Conservation (phyloP, 176 grass and related monocot genomes). For the Raddia guianensis region DNA sequence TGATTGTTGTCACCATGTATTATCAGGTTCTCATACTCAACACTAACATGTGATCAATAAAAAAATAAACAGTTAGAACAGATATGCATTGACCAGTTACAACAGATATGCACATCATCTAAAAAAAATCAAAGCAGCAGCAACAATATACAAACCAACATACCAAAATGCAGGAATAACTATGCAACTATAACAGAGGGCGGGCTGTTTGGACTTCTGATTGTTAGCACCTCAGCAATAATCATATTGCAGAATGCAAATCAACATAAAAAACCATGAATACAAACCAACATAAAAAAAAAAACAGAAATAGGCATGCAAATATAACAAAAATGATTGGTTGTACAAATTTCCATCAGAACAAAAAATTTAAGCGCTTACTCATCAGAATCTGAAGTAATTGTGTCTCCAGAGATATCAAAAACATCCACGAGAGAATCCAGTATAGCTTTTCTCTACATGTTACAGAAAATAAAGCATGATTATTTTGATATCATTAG, state of each 20-base stretch:
- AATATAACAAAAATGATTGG: background rate
- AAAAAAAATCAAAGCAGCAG: no score
- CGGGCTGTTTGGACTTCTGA: background rate
- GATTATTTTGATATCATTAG: constrained; percentile 14
- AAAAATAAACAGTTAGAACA: constrained; percentile 19
- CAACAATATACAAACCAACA: background rate
- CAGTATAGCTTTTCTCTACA: constrained; percentile 61
- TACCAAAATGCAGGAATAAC: constrained; percentile 4
- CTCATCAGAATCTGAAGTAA: constrained; percentile 52
- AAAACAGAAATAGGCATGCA: background rate
- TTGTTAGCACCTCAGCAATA: background rate
- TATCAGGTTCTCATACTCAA: constrained; percentile 67
- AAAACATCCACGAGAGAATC: constrained; percentile 67
- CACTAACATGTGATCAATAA: constrained; percentile 49
- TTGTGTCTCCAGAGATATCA: constrained; percentile 48
- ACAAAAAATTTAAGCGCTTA: constrained; percentile 39
- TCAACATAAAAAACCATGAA: background rate
- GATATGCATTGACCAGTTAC: background rate
- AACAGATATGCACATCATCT: background rate
- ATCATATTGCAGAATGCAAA: background rate
- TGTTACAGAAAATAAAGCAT: constrained; percentile 36
- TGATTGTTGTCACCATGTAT: constrained; percentile 46
- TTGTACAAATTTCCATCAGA: background rate
- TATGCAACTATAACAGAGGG: background rate
- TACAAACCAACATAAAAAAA: constrained; percentile 8